Evolutionary conservation across 2,329 filamentous ascomycete species (phyloP).

Genomic region (Alternaria ventricosa): DNA sequence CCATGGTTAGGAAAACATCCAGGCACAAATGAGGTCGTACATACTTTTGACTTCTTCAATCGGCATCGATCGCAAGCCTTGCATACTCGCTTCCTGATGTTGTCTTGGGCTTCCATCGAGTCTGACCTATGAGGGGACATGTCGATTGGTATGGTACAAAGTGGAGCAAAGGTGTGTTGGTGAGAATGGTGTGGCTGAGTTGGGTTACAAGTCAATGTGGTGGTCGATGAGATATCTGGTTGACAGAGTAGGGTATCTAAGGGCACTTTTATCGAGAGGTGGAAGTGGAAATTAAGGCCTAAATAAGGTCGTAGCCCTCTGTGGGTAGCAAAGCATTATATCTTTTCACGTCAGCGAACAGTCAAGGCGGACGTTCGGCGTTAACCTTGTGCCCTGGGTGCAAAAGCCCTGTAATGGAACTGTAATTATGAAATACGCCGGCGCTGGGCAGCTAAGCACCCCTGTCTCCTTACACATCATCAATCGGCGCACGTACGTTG

Average conservation of each 20-base stretch:
- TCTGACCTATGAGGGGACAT: constrained; percentile 47
- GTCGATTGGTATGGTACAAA: constrained; percentile 6
- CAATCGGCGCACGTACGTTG: constrained; percentile 42
- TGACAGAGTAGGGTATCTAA: constrained; percentile 5
- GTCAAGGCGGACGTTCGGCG: constrained; percentile 47
- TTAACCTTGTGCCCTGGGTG: constrained; percentile 29
- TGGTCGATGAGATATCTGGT: constrained; percentile 10
- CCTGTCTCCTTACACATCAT: constrained; percentile 40
- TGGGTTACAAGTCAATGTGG: constrained; percentile 1
- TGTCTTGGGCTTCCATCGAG: constrained; percentile 53
- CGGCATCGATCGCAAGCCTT: constrained; percentile 72
- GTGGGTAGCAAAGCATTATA: constrained; percentile 48
- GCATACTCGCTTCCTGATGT: constrained; percentile 67
- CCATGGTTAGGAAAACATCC: constrained; percentile 13
- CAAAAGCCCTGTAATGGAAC: constrained; percentile 35
- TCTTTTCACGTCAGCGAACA: constrained; percentile 48
- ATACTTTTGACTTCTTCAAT: constrained; percentile 70
- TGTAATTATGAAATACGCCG: constrained; percentile 39
- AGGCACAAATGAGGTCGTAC: constrained; percentile 10
- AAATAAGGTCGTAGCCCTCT: constrained; percentile 35
- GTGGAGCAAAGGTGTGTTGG: background rate
- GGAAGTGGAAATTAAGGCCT: constrained; percentile 34
- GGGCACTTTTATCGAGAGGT: constrained; percentile 6
- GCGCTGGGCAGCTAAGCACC: constrained; percentile 31
- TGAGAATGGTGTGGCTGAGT: background rate